Evolutionary conservation across 2,329 filamentous ascomycete genomes (phyloP).

Genomic region (Daldinia eschscholtzii): DNA sequence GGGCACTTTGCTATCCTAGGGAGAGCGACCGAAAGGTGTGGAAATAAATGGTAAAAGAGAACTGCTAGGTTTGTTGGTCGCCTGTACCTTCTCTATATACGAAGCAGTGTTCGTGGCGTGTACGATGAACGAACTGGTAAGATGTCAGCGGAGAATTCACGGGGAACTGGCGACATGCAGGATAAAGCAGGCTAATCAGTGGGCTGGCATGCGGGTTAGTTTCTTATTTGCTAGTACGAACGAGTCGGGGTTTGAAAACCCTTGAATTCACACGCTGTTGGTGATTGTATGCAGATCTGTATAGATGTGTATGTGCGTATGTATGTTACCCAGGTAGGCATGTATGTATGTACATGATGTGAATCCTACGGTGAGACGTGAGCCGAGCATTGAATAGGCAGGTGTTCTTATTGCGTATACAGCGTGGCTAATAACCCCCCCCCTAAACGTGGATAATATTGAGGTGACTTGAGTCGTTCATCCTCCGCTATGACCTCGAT

Average conservation of each 20-base stretch:
- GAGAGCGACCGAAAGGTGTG: conserved; percentile 11
- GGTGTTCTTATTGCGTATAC: conserved; percentile 26
- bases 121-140: conserved; percentile 15
- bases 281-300: conserved; percentile 25
- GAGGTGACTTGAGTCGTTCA: conserved; percentile 19
- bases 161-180: conserved; percentile 19
- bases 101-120: background rate
- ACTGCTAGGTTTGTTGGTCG: conserved; percentile 7
- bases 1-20: background rate
- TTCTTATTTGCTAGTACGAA: conserved; percentile 13
- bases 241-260: conserved; percentile 12
- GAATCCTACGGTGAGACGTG: conserved; percentile 40
- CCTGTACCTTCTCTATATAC: conserved; percentile 17
- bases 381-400: conserved; percentile 33
- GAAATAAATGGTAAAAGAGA: conserved; percentile 15
- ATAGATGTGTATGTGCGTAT: conserved; percentile 8
- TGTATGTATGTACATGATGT: conserved; percentile 35
- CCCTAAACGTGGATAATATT: conserved; percentile 16
- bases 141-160: conserved; percentile 15
- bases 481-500: conserved; percentile 18
- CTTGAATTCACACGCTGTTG: conserved; percentile 25
- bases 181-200: conserved; percentile 17
- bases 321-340: background rate
- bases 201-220: conserved; percentile 19
- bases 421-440: conserved; percentile 9